Base-by-base conservation (phyloP, 2,329 filamentous ascomycete genomes). In the Botrytis aclada region DNA sequence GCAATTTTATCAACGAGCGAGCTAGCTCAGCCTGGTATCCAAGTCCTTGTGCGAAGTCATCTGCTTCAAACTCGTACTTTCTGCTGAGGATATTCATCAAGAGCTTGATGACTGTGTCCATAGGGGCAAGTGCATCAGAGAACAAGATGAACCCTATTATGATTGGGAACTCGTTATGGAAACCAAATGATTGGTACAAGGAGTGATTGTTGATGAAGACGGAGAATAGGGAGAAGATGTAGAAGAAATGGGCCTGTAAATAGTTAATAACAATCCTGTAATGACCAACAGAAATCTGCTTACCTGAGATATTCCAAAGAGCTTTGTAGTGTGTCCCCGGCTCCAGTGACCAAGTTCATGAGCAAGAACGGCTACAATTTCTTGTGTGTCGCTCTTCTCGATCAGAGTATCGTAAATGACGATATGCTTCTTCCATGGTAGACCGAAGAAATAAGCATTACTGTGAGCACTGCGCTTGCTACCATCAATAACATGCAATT, bases 361-460 rank as follows among this genome's bases (percentile, higher is more conserved):
- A 51, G 94, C 95, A 71, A 99, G 86, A 70, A 99, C 95, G 77
- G 96, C 95, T 74, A 97, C 93, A 58, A 99, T 95, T 83, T 99
- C 96, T 80, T 96, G 88, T 6, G 93, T 90, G 75, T 95, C 90
- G 82, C 92, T 96, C 88, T 98, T 97, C 84, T 98, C 95, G 75
- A 99, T 94, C 76, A 99, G 85, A 8, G 97, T 99, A 82, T 99
- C 96, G 82, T 97, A 99, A 81, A 99, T 97, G 80, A 99, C 96
- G 85, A 99, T 99, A 86, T 98, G 97, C 88, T 98, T 98, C 88
- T 98, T 98, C 95, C 95, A 99, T 60, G 96, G 96, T 72, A 99
- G 88, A 74, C 96, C 96, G 79, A 97, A 98, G 85, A 99, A 99
- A 84, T 97, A 97, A 32, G 93, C 93, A 80, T 97, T 97, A 84